Evolutionary conservation across 345 rosid genomes (phyloP), one percentile per base, ranked within the genome.

Genomic region (Aegle marmelos): DNA sequence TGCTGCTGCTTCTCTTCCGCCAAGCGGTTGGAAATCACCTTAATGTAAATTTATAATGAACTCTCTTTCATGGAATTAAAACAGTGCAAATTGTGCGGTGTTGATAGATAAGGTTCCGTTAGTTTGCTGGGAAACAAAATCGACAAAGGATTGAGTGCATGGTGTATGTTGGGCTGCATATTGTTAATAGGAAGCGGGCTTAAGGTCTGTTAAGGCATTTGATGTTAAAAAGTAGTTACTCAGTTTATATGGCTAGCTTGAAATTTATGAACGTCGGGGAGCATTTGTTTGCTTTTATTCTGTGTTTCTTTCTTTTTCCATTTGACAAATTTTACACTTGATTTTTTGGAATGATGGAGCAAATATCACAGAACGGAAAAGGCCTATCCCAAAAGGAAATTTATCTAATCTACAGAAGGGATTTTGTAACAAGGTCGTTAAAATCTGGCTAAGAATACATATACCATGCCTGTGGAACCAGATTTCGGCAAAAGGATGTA

Each of bases 31-130:
- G 77, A 66, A 28, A 54, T 71, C 31, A 67, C 59, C 39, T 53
- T 39, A 61, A 30, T 81, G 86, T 84, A 78, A 69, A 81, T 84
- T 54, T 62, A 68, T 70, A 48, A 31, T 67, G 50, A 73, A 33
- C 60, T 28, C 41, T 45, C 50, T 17, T 64, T 57, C 30, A 36
- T 54, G 62, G 65, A 76, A 72, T 19, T 70, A 24, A 77, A 56
- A 39, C 74, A 50, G 80, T 70, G 54, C 64, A 65, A 62, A 73
- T 68, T 63, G 72, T 76, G 73, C 76, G 28, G 28, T 77, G 81
- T 77, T 80, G 36, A 77, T 58, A 80, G 50, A 14, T 58, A 22
- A 67, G 78, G 76, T 31, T 53, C 19, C 65, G 76, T n/a, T 60
- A 57, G 66, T 66, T 16, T 60, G 56, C 64, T 73, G 64, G 39